Evolutionary conservation across 495 filamentous ascomycete species (phyloP), one percentile per base, ranked within the genome.

Genomic region (Neurospora sublineolata): DNA sequence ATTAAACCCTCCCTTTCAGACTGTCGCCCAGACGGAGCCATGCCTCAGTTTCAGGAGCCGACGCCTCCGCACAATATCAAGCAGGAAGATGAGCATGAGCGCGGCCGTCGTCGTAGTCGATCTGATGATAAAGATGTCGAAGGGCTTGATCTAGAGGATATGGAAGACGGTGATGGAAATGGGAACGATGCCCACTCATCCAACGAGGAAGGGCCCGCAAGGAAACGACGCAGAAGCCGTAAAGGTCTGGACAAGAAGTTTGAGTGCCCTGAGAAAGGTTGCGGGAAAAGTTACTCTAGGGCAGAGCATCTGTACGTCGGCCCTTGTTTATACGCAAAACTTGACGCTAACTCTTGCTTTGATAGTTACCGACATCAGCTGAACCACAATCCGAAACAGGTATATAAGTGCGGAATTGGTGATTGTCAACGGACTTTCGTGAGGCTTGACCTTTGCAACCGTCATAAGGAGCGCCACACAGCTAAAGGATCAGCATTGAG

Each of bases 371-470:
- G 95, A 30, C 95, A 99, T 81, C 94, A 97, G 82, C 81, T 99
- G 75, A 99, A 99, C 77, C 95, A 95, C 90, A 90, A 85, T 85
- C 94, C 94, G 9, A 98, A 99, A 81, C 92, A 96, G 77, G 97
- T 98, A 40, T 99, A 96, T 79, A 89, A 88, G 79, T 99, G 95
- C 84, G 92, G 97, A 79, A 97, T 93, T 77, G 93, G 92, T 40
- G 93, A 94, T 74, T 99, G 95, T 79, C 86, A 89, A 72, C 91
- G 94, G 60, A 89, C 89, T 69, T 99, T 99, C 82, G 95, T 98
- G 72, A 89, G 95, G 75, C 93, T 97, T 75, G 95, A 99, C 78
- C 86, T 99, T 67, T 97, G 96, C 76, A 89, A 94, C 74, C 90
- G 95, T 36, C 95, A 99, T 84, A 90, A 92, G 77, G 95, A 97